These are phyloP conservation scores for Scytalidium sp. DNA, from an alignment of 2,329 filamentous ascomycete species.

Conservation along the genomic window DNA sequence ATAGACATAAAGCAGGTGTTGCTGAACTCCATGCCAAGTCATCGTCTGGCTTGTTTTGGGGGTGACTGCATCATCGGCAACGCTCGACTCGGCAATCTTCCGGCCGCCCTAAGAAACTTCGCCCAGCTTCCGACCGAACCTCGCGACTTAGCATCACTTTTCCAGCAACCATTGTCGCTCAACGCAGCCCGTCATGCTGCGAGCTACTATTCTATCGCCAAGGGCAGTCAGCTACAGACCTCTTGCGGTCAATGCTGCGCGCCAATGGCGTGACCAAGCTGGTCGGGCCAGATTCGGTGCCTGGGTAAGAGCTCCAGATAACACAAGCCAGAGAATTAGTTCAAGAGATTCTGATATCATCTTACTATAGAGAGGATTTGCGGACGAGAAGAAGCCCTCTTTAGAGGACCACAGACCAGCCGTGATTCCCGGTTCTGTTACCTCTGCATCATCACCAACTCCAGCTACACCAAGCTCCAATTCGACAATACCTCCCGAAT, in stretches of 20 bases:
- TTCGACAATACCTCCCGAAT: constrained; percentile 45
- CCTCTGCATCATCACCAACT: constrained; percentile 26
- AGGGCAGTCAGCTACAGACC: constrained; percentile 56
- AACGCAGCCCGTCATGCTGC: constrained; percentile 60
- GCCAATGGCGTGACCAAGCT: constrained; percentile 55
- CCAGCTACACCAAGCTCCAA: constrained; percentile 32
- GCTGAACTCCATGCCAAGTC: background rate
- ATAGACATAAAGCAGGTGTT: background rate
- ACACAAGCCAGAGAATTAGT: constrained; percentile 10
- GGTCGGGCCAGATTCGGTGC: constrained; percentile 29
- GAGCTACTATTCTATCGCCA: constrained; percentile 64
- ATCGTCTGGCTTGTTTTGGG: background rate
- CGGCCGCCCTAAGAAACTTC: background rate
- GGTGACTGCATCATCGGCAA: constrained; percentile 10
- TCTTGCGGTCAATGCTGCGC: constrained; percentile 47
- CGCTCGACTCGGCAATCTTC: background rate
- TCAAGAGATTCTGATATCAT: constrained; percentile 12
- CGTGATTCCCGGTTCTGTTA: constrained; percentile 48
- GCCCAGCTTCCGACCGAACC: constrained; percentile 9
- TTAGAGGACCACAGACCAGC: constrained; percentile 46
- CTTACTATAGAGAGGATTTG: constrained; percentile 50
- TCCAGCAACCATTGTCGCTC: constrained; percentile 33
- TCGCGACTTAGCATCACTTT: constrained; percentile 17
- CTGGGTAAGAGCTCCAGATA: constrained; percentile 31
- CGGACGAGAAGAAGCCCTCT: constrained; percentile 50